Evolutionary conservation across 2,329 filamentous ascomycete genomes (phyloP).

Genomic region (Trichophyton rubrum): DNA sequence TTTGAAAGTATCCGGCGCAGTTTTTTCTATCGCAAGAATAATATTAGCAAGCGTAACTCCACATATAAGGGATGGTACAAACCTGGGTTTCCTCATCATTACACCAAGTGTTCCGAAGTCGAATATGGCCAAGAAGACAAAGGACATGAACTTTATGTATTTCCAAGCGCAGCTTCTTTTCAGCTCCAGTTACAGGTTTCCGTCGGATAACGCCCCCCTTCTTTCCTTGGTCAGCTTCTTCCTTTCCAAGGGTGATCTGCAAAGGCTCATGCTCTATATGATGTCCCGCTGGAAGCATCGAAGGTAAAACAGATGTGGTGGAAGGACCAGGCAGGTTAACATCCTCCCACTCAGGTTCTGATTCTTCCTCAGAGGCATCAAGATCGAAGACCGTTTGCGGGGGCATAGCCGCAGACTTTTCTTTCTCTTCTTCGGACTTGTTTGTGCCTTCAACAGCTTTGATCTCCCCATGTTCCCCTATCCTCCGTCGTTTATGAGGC

Average conservation of each 20-base stretch:
- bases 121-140: conserved; percentile 66
- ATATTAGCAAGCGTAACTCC: not conserved
- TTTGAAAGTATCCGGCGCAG: conserved; percentile 54
- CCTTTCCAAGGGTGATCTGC: conserved; percentile 29
- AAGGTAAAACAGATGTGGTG: conserved; percentile 18
- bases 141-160: conserved; percentile 81
- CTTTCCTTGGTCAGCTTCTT: conserved; percentile 14
- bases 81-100: conserved; percentile 60
- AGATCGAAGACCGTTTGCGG: conserved; percentile 35
- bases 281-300: conserved; percentile 6
- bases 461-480: conserved; percentile 11
- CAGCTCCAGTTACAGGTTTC: conserved; percentile 43
- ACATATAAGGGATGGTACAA: conserved; percentile 7
- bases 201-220: conserved; percentile 27
- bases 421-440: conserved; percentile 2
- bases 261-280: conserved; percentile 18
- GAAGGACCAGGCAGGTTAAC: conserved; percentile 32
- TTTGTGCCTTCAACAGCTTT: not conserved
- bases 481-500: conserved; percentile 14
- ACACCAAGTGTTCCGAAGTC: conserved; percentile 76
- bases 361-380: conserved; percentile 38
- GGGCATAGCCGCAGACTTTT: conserved; percentile 12
- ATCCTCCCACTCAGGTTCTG: conserved; percentile 49
- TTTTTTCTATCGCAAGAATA: conserved; percentile 18
- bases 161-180: conserved; percentile 52